Evolutionary conservation across 2,329 filamentous ascomycete genomes (phyloP), one percentile per base, ranked within the genome.

Genomic region (Stachybotrys chartarum): DNA sequence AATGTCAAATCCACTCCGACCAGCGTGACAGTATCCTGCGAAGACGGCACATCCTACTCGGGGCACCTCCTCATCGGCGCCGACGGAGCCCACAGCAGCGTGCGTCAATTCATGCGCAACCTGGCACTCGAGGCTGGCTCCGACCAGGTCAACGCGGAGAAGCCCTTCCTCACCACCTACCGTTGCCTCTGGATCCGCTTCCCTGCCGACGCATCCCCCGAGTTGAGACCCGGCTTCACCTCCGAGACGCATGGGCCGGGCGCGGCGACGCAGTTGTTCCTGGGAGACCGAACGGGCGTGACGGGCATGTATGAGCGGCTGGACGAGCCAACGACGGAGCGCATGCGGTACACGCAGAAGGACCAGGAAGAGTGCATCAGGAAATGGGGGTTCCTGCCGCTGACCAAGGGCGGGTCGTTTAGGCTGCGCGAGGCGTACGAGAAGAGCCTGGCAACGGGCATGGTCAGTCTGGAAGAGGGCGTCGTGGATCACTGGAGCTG

Each of bases 41-140:
- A 58, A 3, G 71, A 75, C 55, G 72, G 72, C 6, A 63, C 63
- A 0, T 50, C 59, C 1, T 68, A 70, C 56, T 24, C 58, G 0
- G 73, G 70, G 0, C 63, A 70, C 56, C 59, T 78, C n/a, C 55
- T 74, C 6, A 62, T 76, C 18, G 75, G 73, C 7, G 71, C 73
- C 12, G 75, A 78, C 55, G 75, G 75, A n/a, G 70, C 71, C 2
- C 70, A 73, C 56, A 75, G 72, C 59, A 66, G 58, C 24, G 66
- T 68, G 5, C 65, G 72, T 6, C 53, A 57, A 8, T 64, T 69
- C 39, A 70, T 76, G 64, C 67, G 72, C 30, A 55, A 59, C 4
- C 58, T 71, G 1, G 67, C 69, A 0, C 16, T 68, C 1, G 50
- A 58, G 0, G 60, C 60, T 1, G 55, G 58, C 0, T 53, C 60